Conservation (phyloP, 2,329 filamentous ascomycete species). For the Chaetomium strumarium region DNA sequence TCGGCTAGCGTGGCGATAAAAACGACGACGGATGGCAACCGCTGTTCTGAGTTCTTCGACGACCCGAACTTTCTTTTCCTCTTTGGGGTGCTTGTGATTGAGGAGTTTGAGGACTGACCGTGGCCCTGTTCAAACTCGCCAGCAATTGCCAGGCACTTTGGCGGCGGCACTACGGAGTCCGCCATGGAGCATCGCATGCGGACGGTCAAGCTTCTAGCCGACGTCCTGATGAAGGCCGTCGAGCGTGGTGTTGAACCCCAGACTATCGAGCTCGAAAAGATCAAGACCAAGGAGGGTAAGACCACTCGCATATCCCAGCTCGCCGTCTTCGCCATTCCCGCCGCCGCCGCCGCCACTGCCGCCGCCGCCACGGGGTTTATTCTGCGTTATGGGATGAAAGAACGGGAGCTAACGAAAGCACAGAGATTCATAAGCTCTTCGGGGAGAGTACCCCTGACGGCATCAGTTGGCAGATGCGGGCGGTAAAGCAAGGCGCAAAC, state of each 20-base stretch:
- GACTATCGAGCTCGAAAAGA: slow-evolving; percentile 35
- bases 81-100: not conserved
- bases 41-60: not conserved
- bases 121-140: slow-evolving; percentile 16
- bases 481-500: slow-evolving; percentile 49
- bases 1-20: slow-evolving; percentile 5
- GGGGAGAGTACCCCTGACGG: slow-evolving; percentile 53
- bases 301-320: not conserved
- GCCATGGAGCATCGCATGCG: slow-evolving; percentile 49
- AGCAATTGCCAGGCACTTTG: slow-evolving; percentile 40
- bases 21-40: not conserved
- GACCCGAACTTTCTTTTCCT: not conserved
- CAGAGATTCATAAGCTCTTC: slow-evolving; percentile 55
- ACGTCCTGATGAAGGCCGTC: slow-evolving; percentile 34
- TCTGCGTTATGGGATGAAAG: not conserved
- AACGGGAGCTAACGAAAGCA: not conserved
- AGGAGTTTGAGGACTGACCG: slow-evolving; percentile 17
- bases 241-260: slow-evolving; percentile 37
- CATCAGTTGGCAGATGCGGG: slow-evolving; percentile 55
- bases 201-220: slow-evolving; percentile 38
- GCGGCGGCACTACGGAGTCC: slow-evolving; percentile 30
- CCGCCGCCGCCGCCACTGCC: not conserved
- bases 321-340: not conserved
- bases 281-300: slow-evolving; percentile 26
- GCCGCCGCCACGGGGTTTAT: not conserved